These are phyloP conservation scores for Taiozyma sp. DNA, from an alignment of 1,139 yeast genomes.

Conservation along the genomic window DNA sequence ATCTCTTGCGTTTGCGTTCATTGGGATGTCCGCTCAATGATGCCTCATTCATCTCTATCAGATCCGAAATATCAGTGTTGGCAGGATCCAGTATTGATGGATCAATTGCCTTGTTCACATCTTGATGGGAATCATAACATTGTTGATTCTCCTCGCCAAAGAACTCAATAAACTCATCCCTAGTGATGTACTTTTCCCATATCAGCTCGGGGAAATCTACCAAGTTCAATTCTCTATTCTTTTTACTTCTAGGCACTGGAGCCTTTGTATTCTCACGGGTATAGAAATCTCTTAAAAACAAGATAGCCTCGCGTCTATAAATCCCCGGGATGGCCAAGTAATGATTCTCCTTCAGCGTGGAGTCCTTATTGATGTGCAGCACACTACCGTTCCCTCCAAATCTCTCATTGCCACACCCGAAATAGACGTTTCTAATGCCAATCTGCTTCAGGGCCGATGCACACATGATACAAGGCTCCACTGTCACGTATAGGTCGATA, in stretches of 20 bases:
- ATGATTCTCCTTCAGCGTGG: slow-evolving; percentile 25
- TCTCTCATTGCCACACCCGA: slow-evolving; percentile 92
- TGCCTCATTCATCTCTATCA: slow-evolving; percentile 16
- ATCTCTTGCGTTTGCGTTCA: slow-evolving; percentile 2
- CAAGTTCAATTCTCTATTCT: slow-evolving; percentile 65
- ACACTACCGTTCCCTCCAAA: slow-evolving; percentile 98
- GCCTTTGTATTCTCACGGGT: slow-evolving; percentile 81
- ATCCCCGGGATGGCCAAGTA: slow-evolving; percentile 74
- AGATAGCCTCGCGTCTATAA: slow-evolving; percentile 73
- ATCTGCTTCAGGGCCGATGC: slow-evolving; percentile 87
- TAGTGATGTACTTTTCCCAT: slow-evolving; percentile 41
- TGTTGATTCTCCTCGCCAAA: slow-evolving; percentile 41
- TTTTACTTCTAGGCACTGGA: slow-evolving; percentile 73
- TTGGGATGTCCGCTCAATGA: slow-evolving; percentile 11
- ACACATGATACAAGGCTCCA: slow-evolving; percentile 98
- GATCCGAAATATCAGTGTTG: slow-evolving; percentile 18
- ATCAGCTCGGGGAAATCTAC: slow-evolving; percentile 56
- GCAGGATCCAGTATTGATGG: slow-evolving; percentile 24
- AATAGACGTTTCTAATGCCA: slow-evolving; percentile 65
- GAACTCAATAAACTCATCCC: slow-evolving; percentile 38
- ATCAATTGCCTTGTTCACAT: slow-evolving; percentile 23
- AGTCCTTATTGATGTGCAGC: slow-evolving; percentile 51
- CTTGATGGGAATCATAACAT: slow-evolving; percentile 27
- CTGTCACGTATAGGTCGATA: slow-evolving; percentile 78
- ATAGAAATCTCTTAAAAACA: slow-evolving; percentile 75